Evolutionary conservation across 495 filamentous ascomycete species (phyloP).

Genomic region (Xylaria curta): DNA sequence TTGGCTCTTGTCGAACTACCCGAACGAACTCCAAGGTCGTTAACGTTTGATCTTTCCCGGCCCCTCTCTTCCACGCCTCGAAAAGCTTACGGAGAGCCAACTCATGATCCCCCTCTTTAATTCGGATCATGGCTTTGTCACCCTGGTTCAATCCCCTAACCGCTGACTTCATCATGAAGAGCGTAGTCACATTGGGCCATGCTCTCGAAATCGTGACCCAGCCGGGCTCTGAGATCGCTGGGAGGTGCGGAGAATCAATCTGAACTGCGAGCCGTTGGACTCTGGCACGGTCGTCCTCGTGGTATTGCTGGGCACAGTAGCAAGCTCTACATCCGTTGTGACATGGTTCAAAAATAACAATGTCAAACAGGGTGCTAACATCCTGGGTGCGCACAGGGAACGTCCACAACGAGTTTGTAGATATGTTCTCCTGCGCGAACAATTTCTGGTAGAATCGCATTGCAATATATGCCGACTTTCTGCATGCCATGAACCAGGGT

Average conservation of each 20-base stretch:
- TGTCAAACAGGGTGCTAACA: constrained; percentile 31
- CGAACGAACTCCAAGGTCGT: constrained; percentile 36
- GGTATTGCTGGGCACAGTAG: constrained; percentile 42
- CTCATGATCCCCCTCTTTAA: constrained; percentile 31
- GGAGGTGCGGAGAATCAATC: constrained; percentile 32
- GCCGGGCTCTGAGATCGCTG: constrained; percentile 27
- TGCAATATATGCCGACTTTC: constrained; percentile 29
- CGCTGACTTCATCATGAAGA: constrained; percentile 38
- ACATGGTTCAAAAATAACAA: constrained; percentile 42
- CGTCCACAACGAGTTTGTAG: neutral
- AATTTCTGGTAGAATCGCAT: constrained; percentile 28
- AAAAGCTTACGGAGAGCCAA: constrained; percentile 28
- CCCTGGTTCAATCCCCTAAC: constrained; percentile 32
- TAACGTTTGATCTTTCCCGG: constrained; percentile 22
- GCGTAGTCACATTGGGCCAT: constrained; percentile 39
- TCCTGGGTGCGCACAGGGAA: constrained; percentile 21
- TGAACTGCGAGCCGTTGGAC: constrained; percentile 37
- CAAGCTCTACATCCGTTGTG: constrained; percentile 37
- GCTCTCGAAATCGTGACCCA: constrained; percentile 35
- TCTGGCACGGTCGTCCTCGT: constrained; percentile 30
- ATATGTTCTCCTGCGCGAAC: constrained; percentile 24
- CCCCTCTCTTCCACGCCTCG: constrained; percentile 34
- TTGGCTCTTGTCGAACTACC: constrained; percentile 30
- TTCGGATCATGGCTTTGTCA: constrained; percentile 41
- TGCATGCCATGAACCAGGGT: constrained; percentile 37